Percentiles rank a stretch among this genome's conserved stretches.
Evolutionary conservation across 1,284 basidiomycete species (phyloP).

Genomic region (Pseudozyma sp.): DNA sequence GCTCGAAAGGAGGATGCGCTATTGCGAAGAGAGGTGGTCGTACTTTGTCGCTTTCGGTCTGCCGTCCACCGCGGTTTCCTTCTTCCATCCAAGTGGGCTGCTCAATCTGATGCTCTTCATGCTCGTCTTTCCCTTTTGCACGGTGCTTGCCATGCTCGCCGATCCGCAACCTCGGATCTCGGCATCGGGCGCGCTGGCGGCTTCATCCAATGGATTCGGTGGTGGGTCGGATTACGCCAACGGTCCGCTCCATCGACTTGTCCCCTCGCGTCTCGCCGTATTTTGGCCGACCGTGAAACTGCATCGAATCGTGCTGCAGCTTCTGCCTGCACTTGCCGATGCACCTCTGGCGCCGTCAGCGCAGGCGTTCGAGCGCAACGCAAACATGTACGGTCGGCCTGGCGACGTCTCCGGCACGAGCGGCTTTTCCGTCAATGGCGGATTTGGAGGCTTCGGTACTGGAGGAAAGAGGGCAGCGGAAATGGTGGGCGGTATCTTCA

Average conservation of each 20-base stretch:
- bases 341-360: constrained; percentile 21
- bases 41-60: constrained; percentile 67
- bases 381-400: constrained; percentile 28
- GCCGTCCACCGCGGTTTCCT: constrained; percentile 64
- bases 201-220: constrained; percentile 23
- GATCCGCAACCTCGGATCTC: constrained; percentile 59
- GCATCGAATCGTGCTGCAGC: constrained; percentile 31
- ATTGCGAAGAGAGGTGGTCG: constrained; percentile 65
- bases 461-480: constrained; percentile 47
- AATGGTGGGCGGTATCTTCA: constrained; percentile 53
- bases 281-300: constrained; percentile 64
- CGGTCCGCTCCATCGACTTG: constrained; percentile 46
- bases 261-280: constrained; percentile 63
- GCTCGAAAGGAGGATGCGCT: constrained; percentile 61
- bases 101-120: constrained; percentile 68
- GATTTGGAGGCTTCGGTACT: constrained; percentile 37
- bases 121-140: constrained; percentile 66
- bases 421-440: constrained; percentile 33
- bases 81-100: constrained; percentile 66
- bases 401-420: constrained; percentile 14
- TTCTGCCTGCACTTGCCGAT: constrained; percentile 26
- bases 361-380: constrained; percentile 41
- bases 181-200: constrained; percentile 39
- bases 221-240: constrained; percentile 25
- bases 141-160: constrained; percentile 63